Evolutionary conservation across 2,329 filamentous ascomycete genomes (phyloP), one percentile per base, ranked within the genome.

Genomic region (Didymella arachidicola): DNA sequence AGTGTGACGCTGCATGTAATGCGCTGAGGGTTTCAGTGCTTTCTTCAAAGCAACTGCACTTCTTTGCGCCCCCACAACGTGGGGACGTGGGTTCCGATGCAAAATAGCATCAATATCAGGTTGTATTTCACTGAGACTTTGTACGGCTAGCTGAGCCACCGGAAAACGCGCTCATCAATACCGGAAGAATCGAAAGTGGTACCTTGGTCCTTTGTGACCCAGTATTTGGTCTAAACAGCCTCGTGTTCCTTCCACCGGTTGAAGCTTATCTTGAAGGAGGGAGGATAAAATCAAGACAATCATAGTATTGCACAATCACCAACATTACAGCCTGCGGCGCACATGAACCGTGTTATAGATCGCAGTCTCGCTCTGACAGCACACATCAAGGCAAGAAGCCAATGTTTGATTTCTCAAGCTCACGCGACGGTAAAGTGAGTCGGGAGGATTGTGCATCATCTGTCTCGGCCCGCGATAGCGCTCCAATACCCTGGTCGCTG

Each of bases 401-500:
- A 4, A 10, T 43, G 11, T 43, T 29, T 25, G 22, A 27, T 11
- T 45, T 45, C 38, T 27, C 16, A 43, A 12, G 41, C 29, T 49
- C 44, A 53, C 41, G n/a, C 41, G 26, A 50, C 25, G 25, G 8
- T 42, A 42, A 27, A 48, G 30, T 39, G 44, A 53, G 39, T 49
- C 41, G 39, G 25, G 19, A 46, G 42, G 54, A 52, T 57, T 52
- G 47, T 46, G 27, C 42, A 57, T 41, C 34, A 16, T 54, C 51
- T 30, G 32, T 30, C n/a, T 50, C 51, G 56, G 50, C 46, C 51
- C 51, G 56, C 46, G 7, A 50, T 51, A 42, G 50, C 56, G 50
- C 56, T 46, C 50, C 56, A 50, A 54, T 29, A 12, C 39, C 56
- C 56, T 42, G 56, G 56, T 50, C 50, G 45, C 45, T 53, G 56